Evolutionary conservation across 75 land plant species (phyloP), one percentile per base, ranked within the genome.

Genomic region (Azolla pinnata): DNA sequence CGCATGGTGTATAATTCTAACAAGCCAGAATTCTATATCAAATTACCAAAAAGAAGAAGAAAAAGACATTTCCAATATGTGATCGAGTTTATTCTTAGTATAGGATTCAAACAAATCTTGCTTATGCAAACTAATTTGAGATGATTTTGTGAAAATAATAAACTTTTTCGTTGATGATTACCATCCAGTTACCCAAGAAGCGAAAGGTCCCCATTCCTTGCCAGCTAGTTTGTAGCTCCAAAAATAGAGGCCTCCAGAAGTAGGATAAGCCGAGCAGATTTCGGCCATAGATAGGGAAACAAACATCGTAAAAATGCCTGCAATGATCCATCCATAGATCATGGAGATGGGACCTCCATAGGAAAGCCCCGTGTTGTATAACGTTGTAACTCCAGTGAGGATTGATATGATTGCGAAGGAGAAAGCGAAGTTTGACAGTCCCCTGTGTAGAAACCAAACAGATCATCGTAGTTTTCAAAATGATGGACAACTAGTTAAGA

Each of bases 101-200:
- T n/a, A n/a, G n/a, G n/a, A n/a, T n/a, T n/a, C n/a, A n/a, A n/a
- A n/a, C n/a, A n/a, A n/a, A n/a, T n/a, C n/a, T n/a, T n/a, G n/a
- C n/a, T n/a, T n/a, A n/a, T n/a, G n/a, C n/a, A n/a, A n/a, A n/a
- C n/a, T n/a, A n/a, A n/a, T n/a, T n/a, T n/a, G n/a, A n/a, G n/a
- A n/a, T n/a, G n/a, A n/a, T n/a, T n/a, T n/a, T n/a, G n/a, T n/a
- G n/a, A n/a, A n/a, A n/a, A n/a, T n/a, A n/a, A n/a, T n/a, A n/a
- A n/a, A n/a, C n/a, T n/a, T n/a, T n/a, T n/a, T n/a, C n/a, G n/a
- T n/a, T n/a, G 42, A 38, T 38, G 23, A 51, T 63, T 83, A 90
- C 96, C 96, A 90, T 59, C 96, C 96, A 60, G 96, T 90, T 20
- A 87, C 59, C 96, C 96, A 90, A 4, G 96, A 70, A 18, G 92